Conservation (phyloP, 192 early-diverging fungal species). For the Lunasporangiospora selenospora region DNA sequence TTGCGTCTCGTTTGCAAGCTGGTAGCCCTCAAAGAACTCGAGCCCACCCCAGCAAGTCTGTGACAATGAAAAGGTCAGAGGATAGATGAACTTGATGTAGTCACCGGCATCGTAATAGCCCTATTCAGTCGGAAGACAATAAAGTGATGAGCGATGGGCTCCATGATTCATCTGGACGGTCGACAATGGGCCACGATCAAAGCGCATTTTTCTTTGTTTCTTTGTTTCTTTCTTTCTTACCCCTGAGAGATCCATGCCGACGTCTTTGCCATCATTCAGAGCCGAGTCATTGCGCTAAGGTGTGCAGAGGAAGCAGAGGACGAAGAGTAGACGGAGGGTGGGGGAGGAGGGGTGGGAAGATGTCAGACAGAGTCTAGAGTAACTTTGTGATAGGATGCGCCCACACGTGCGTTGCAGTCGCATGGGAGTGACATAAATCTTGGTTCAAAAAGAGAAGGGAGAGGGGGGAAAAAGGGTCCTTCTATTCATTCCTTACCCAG, state of each 20-base stretch:
- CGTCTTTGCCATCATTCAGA: constrained; percentile 50
- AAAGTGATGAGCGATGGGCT: background rate
- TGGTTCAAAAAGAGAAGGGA: no score
- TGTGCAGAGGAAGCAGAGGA: background rate
- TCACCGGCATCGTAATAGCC: constrained; percentile 62
- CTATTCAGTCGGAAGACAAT: background rate
- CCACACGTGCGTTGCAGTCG: no score
- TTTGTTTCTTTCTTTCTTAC: constrained; percentile 21
- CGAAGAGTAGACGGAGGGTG: no score
- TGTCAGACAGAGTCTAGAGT: no score
- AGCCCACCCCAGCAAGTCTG: constrained; percentile 60
- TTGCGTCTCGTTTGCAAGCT: constrained; percentile 49
- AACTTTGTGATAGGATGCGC: no score
- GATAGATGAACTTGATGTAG: constrained; percentile 69
- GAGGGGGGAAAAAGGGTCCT: no score
- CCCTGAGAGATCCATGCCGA: constrained; percentile 46
- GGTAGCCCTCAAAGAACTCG: constrained; percentile 62
- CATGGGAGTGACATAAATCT: no score
- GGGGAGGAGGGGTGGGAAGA: no score
- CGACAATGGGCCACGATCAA: no score
- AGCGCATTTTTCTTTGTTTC: background rate
- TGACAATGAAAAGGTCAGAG: constrained; percentile 56
- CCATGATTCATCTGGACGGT: no score
- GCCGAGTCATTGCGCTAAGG: constrained; percentile 50
- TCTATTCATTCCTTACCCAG: constrained; percentile 57